phyloP scores from a whole-genome alignment of 768 basidiomycete genomes.

The Astraeus odoratus region DNA sequence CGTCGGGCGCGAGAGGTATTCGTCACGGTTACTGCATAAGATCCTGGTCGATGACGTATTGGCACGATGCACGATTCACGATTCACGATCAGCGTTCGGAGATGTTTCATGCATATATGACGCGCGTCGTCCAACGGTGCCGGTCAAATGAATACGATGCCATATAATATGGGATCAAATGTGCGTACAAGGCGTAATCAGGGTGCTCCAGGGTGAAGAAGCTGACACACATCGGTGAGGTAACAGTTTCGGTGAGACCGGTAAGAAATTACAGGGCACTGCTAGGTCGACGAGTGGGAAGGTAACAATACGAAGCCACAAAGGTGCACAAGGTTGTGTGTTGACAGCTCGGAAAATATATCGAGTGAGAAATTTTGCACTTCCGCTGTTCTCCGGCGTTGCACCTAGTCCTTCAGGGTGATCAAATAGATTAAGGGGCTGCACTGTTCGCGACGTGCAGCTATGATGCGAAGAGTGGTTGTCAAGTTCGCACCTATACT shows the following conservation, averaged over 20 bases:
- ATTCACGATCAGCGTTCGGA: neutral
- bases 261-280: slow-evolving; percentile 2
- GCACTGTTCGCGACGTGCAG: too few relatives aligned
- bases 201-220: slow-evolving; percentile 73
- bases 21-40: slow-evolving; percentile 72
- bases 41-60: slow-evolving; percentile 38
- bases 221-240: slow-evolving; percentile 55
- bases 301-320: neutral
- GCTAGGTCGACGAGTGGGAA: neutral
- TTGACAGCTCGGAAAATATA: too few relatives aligned
- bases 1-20: slow-evolving; percentile 62
- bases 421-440: neutral
- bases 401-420: neutral
- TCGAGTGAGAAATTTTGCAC: neutral
- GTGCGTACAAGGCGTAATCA: slow-evolving; percentile 65
- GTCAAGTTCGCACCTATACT: neutral
- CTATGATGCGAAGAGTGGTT: neutral
- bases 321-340: neutral
- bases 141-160: neutral
- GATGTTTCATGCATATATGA: neutral
- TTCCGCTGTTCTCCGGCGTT: neutral
- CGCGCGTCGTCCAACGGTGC: neutral
- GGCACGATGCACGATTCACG: neutral
- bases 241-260: neutral
- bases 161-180: slow-evolving; percentile 1